Evolutionary conservation across 495 filamentous ascomycete species (phyloP).

Genomic region (Glonium stellatum): DNA sequence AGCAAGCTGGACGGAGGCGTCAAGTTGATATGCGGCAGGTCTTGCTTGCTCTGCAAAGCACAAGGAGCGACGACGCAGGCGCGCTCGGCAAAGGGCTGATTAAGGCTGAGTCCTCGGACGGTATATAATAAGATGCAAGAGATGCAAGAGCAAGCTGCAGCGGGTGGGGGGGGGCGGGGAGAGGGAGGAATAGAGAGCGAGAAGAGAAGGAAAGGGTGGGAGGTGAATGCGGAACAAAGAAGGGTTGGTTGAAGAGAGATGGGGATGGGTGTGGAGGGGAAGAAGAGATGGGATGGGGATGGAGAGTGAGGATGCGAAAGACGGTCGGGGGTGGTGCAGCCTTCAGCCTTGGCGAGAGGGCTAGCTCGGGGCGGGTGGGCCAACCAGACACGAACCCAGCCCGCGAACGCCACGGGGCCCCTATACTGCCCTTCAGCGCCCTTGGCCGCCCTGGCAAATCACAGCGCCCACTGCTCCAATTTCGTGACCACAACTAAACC

Average conservation of each 20-base stretch:
- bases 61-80: constrained; percentile 25
- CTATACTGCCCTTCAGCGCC: not conserved
- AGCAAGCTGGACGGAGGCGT: constrained; percentile 12
- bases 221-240: constrained; percentile 24
- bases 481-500: not conserved
- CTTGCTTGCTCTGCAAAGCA: constrained; percentile 21
- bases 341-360: too few relatives aligned
- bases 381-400: too few relatives aligned
- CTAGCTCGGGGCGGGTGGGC: too few relatives aligned
- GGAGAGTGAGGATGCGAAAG: not conserved
- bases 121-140: constrained; percentile 13
- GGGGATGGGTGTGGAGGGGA: constrained; percentile 43
- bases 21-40: constrained; percentile 6
- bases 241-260: constrained; percentile 36
- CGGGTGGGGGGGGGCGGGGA: too few relatives aligned
- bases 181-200: constrained; percentile 35
- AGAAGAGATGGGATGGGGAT: constrained; percentile 34
- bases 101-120: constrained; percentile 13
- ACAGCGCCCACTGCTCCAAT: not conserved
- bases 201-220: constrained; percentile 30
- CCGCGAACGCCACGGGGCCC: too few relatives aligned
- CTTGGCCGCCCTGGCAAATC: not conserved
- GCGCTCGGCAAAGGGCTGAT: constrained; percentile 20
- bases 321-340: not conserved
- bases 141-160: constrained; percentile 26